Conservation (phyloP, 2,329 filamentous ascomycete species). For the Mycosphaerelloides madeirae region DNA sequence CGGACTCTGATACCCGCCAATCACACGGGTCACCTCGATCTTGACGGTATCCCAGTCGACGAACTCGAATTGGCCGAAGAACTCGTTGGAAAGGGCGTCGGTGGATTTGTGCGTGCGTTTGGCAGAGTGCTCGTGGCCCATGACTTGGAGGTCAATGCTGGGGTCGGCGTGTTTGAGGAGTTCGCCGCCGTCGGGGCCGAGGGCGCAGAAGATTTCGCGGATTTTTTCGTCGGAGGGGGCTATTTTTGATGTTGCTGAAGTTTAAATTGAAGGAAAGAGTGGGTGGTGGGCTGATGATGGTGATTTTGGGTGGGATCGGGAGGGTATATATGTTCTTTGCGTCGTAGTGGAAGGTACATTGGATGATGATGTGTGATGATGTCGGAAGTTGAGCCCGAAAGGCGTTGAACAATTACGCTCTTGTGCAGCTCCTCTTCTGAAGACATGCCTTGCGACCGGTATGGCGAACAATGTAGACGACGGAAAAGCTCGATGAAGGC, state of each 20-base stretch:
- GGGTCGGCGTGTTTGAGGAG: constrained; percentile 1
- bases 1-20: neutral
- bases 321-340: no score
- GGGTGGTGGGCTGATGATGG: no score
- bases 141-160: neutral
- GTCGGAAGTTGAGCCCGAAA: no score
- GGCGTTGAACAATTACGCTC: no score
- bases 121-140: neutral
- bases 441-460: no score
- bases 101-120: neutral
- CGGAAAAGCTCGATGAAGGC: no score
- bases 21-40: neutral
- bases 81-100: neutral
- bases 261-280: neutral
- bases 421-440: no score
- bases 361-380: no score
- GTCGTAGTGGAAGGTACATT: no score
- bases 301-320: no score
- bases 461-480: no score
- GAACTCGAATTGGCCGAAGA: constrained; percentile 1
- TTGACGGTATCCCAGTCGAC: constrained; percentile 1
- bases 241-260: neutral
- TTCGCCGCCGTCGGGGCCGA: neutral
- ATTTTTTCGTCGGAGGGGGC: neutral
- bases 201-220: neutral